phyloP scores from a whole-genome alignment of 805 yeast species.

The Citeromyces matritensis region DNA sequence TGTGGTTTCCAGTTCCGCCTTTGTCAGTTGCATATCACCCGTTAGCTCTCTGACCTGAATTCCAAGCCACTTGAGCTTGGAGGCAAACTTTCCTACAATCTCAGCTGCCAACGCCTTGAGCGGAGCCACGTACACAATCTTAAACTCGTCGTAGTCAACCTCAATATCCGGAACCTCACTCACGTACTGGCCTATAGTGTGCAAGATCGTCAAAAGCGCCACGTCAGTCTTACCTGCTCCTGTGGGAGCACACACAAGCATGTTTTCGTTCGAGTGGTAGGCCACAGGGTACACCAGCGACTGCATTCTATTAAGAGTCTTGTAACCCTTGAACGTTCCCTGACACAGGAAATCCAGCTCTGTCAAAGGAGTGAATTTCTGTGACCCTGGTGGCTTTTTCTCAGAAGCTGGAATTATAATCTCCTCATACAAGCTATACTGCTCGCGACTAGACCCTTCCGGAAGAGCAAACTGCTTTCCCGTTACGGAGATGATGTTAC shows the following conservation, averaged over 20 bases:
- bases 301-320: conserved; percentile 70
- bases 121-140: conserved; percentile 84
- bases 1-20: conserved; percentile 60
- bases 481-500: conserved; percentile 56
- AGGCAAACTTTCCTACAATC: conserved; percentile 74
- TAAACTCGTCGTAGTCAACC: conserved; percentile 41
- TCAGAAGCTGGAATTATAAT: conserved; percentile 69
- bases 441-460: conserved; percentile 55
- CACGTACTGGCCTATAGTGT: conserved; percentile 40
- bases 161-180: conserved; percentile 16
- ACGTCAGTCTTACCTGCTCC: conserved; percentile 99
- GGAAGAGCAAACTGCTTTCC: conserved; percentile 79
- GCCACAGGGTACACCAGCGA: conserved; percentile 74
- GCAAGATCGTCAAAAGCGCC: conserved; percentile 72
- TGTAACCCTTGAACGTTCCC: conserved; percentile 72
- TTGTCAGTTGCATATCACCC: conserved; percentile 74
- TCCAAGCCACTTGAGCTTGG: conserved; percentile 51
- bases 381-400: conserved; percentile 24
- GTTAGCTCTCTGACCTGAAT: conserved; percentile 73
- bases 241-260: conserved; percentile 90
- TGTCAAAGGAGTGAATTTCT: conserved; percentile 35
- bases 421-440: conserved; percentile 59
- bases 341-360: conserved; percentile 68
- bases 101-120: conserved; percentile 91
- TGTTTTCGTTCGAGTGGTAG: conserved; percentile 51